Conservation (phyloP, 345 rosid genomes). For the Populus deltoides region DNA sequence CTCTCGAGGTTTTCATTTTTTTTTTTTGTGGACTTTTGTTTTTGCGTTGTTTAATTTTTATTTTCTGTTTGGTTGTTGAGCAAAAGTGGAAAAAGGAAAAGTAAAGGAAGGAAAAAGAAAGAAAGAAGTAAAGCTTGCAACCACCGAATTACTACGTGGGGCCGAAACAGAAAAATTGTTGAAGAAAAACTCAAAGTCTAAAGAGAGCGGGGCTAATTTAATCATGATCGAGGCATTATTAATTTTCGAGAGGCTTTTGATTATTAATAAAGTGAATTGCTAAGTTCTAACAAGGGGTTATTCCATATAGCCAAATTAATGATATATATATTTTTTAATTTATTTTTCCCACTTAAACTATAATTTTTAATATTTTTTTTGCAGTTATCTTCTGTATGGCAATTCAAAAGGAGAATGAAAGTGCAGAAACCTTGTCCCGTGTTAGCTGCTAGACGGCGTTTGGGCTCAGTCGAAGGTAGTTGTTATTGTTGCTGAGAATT, state of each 20-base stretch:
- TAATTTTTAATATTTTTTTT: not conserved
- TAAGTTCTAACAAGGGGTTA: not conserved
- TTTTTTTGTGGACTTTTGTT: not conserved
- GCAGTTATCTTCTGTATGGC: slow-evolving; percentile 81
- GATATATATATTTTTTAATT: not conserved
- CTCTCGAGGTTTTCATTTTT: slow-evolving; percentile 45
- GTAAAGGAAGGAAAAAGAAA: not conserved
- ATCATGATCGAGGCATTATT: not conserved
- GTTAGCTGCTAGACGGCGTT: slow-evolving; percentile 39
- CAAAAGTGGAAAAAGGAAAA: slow-evolving; percentile 2
- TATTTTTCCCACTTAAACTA: not conserved
- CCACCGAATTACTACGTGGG: not conserved
- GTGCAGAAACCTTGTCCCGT: slow-evolving; percentile 71
- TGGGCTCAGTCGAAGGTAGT: slow-evolving; percentile 44
- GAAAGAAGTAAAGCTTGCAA: not conserved
- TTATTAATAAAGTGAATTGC: not conserved
- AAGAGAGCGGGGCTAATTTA: not conserved
- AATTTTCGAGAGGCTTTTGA: not conserved
- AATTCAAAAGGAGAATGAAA: slow-evolving; percentile 63
- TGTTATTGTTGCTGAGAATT: slow-evolving; percentile 1
- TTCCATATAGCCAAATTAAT: not conserved
- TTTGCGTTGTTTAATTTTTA: not conserved
- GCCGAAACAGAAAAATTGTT: not conserved
- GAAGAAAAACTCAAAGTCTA: not conserved
- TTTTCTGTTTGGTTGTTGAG: slow-evolving; percentile 13